phyloP scores from a whole-genome alignment of 1,284 basidiomycete species.

The Pyrrhoderma lamaoense region DNA sequence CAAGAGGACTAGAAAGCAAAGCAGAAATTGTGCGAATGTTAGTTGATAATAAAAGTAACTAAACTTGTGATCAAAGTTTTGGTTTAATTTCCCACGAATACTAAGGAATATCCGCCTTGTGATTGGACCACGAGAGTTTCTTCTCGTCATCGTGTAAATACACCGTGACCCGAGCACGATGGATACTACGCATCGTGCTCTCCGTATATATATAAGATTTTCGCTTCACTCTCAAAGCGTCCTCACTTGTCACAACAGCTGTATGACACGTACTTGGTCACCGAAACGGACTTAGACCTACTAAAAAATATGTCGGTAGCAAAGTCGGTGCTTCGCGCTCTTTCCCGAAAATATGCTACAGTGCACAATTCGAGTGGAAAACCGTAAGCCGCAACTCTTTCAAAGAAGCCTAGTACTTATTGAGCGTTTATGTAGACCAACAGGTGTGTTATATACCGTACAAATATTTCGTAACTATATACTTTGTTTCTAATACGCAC shows the following conservation, averaged over 20 bases:
- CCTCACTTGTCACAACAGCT: background rate
- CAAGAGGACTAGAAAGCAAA: too few relatives aligned
- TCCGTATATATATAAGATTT: background rate
- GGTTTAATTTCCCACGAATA: constrained; percentile 8
- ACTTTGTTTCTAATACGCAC: constrained; percentile 3
- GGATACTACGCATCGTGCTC: background rate
- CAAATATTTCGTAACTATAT: background rate
- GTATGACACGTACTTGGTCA: too few relatives aligned
- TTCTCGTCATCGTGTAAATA: constrained; percentile 1
- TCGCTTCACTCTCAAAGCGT: background rate
- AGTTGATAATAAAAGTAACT: background rate
- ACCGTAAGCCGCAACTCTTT: constrained; percentile 28
- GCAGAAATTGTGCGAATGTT: background rate
- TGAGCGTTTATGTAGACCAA: constrained; percentile 40
- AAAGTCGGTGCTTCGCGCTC: constrained; percentile 15
- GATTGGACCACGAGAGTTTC: constrained; percentile 14
- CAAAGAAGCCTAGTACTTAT: too few relatives aligned
- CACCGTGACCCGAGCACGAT: background rate
- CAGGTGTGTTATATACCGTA: constrained; percentile 39
- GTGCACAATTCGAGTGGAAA: constrained; percentile 31
- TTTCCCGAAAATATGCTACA: constrained; percentile 32
- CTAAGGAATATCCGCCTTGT: background rate
- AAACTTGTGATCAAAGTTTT: too few relatives aligned
- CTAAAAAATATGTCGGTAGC: background rate
- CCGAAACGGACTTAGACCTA: too few relatives aligned